A percentile compares a stretch with the other conserved stretches of the same genome.
Conservation (phyloP, 2,329 filamentous ascomycete species). For the Diaporthe ampelina region DNA sequence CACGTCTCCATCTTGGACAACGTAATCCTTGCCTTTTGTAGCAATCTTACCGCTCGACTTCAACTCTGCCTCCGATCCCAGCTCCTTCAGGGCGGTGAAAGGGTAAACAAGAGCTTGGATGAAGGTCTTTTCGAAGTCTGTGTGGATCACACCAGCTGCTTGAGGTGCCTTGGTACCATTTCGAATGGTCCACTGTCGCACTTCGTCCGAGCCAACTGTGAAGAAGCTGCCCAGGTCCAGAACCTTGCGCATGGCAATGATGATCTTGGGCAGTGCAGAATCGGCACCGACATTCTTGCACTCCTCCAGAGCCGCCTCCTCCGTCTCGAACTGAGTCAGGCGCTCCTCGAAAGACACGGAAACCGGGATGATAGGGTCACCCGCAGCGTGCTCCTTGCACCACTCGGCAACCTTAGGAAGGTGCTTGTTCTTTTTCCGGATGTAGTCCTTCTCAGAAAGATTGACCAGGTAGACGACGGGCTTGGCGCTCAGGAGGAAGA, state of each 20-base stretch:
- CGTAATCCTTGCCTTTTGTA: constrained; percentile 89
- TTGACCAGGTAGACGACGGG: constrained; percentile 98
- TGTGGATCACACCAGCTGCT: constrained; percentile 97
- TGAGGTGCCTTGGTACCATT: constrained; percentile 97
- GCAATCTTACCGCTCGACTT: constrained; percentile 96
- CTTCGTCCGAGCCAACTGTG: constrained; percentile 95
- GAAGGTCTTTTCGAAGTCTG: constrained; percentile 99
- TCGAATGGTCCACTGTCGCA: constrained; percentile 97
- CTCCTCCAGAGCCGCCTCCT: constrained; percentile 84
- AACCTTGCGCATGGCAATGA: constrained; percentile 92
- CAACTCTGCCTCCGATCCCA: constrained; percentile 88
- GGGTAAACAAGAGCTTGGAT: constrained; percentile 98
- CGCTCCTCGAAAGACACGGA: constrained; percentile 95
- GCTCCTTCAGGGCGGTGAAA: constrained; percentile 83
- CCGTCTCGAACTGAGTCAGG: constrained; percentile 82
- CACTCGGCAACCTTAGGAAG: constrained; percentile 93
- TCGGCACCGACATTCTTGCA: constrained; percentile 90
- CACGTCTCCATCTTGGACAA: constrained; percentile 85
- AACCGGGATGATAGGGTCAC: constrained; percentile 92
- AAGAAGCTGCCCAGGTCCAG: constrained; percentile 96
- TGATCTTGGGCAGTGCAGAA: constrained; percentile 91
- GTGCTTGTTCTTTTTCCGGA: constrained; percentile 99
- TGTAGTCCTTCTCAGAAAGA: constrained; percentile 95
- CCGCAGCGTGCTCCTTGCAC: constrained; percentile 90
- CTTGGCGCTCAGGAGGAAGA: constrained; percentile 95